Evolutionary conservation across 371 early-diverging fungal species (phyloP), one percentile per base, ranked within the genome.

Genomic region (Lichtheimia corymbifera): DNA sequence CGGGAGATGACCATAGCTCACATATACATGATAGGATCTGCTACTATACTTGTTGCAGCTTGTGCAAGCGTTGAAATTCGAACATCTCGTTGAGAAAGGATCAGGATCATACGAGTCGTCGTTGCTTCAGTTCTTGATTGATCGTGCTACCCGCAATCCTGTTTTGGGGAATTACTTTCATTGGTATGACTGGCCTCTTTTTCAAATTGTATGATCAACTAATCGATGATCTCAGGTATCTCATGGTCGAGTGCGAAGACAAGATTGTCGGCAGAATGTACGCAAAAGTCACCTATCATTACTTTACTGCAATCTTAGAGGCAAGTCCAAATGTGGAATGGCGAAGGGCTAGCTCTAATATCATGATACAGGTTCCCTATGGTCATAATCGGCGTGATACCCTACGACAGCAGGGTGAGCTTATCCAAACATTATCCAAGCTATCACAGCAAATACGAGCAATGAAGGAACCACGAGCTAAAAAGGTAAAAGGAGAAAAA

Each of bases 31-130:
- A 1, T 69, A 92, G 92, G 97, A 97, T 59, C 71, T 98, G 11
- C 80, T 92, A 25, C 72, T 97, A 15, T 97, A 94, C 76, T 76
- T 97, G 27, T 72, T 97, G 25, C 99, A 98, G 67, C 85, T 98
- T 0, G 99, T 98, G 1, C 99, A 98, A 72, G 99, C 97, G n/a
- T 77, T 98, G 4, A 94, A 93, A 64, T 97, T 96, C 68, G 99
- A 98, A 74, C 80, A 76, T 50, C 75, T 76, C 27, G 67, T 64
- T 17, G 77, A 76, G 18, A 73, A 73, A n/a, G 77, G 64, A 9
- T 59, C 74, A 2, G 70, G 57, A 44, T 61, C 74, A 1, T 62
- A 76, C 47, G 90, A 89, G 28, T 93, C 95, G 0, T 91, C 91
- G 0, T 73, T 98, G 27, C 92, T 86, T 0, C 90, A 89, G 41